These are phyloP conservation scores for Neurospora sp. DNA, from an alignment of 495 filamentous ascomycete species.

Conservation along the genomic window DNA sequence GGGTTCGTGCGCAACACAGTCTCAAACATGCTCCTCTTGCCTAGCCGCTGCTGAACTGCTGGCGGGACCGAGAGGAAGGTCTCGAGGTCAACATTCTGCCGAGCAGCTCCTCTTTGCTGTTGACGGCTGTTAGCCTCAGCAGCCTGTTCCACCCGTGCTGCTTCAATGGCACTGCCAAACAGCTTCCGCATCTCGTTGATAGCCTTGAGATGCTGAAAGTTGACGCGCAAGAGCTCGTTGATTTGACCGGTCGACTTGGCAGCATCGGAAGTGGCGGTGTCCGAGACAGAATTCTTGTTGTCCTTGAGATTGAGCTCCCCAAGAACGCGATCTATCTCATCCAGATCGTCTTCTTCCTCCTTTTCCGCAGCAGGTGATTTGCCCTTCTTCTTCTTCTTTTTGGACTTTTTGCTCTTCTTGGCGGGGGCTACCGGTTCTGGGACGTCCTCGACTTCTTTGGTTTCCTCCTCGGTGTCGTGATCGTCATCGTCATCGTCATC, in stretches of 20 bases:
- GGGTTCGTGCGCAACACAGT: slow-evolving; percentile 64
- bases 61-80: slow-evolving; percentile 55
- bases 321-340: slow-evolving; percentile 80
- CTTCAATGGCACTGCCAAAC: slow-evolving; percentile 74
- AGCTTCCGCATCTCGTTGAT: slow-evolving; percentile 88
- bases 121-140: slow-evolving; percentile 30
- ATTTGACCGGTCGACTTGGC: slow-evolving; percentile 18
- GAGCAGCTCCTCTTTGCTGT: slow-evolving; percentile 35
- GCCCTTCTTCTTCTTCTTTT: slow-evolving; percentile 51
- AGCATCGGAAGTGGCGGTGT: slow-evolving; percentile 2
- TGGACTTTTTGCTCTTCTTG: slow-evolving; percentile 46
- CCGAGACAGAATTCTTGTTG: slow-evolving; percentile 1
- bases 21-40: slow-evolving; percentile 40
- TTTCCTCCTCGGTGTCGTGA: slow-evolving; percentile 33
- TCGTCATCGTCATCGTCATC: slow-evolving; percentile 23
- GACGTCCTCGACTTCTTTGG: slow-evolving; percentile 33
- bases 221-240: slow-evolving; percentile 58
- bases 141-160: slow-evolving; percentile 44
- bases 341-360: slow-evolving; percentile 32
- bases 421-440: slow-evolving; percentile 25
- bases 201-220: slow-evolving; percentile 71
- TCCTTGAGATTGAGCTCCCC: slow-evolving; percentile 45
- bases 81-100: slow-evolving; percentile 54
- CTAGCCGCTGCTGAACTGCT: slow-evolving; percentile 24
- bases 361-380: slow-evolving; percentile 14